A percentile compares a stretch with the other conserved stretches of the same genome.
phyloP scores from a whole-genome alignment of 1,284 basidiomycete genomes.

The Naganishia liquefaciens region DNA sequence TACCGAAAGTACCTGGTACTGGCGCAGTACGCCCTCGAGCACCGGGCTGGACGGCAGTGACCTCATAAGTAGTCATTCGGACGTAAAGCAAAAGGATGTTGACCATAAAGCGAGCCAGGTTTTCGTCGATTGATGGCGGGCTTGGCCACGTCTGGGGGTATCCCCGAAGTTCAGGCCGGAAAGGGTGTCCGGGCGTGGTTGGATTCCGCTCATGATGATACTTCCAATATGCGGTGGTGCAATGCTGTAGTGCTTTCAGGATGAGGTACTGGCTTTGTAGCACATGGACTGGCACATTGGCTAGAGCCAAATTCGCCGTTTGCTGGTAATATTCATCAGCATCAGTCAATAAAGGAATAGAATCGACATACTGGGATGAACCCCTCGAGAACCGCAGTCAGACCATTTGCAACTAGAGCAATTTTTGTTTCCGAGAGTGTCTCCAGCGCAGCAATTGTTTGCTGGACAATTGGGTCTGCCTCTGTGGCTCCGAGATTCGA shows the following conservation, averaged over 20 bases:
- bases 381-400: slow-evolving; percentile 72
- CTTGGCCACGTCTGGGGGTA: slow-evolving; percentile 61
- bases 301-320: slow-evolving; percentile 40
- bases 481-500: slow-evolving; percentile 70
- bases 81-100: slow-evolving; percentile 79
- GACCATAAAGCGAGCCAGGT: slow-evolving; percentile 80
- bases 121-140: slow-evolving; percentile 76
- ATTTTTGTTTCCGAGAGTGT: slow-evolving; percentile 72
- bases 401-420: slow-evolving; percentile 73
- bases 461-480: slow-evolving; percentile 68
- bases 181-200: slow-evolving; percentile 12
- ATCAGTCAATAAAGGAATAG: slow-evolving; percentile 21
- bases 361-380: slow-evolving; percentile 66
- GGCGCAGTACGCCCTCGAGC: slow-evolving; percentile 21
- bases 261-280: slow-evolving; percentile 88
- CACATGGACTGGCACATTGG: slow-evolving; percentile 65
- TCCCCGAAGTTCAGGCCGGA: slow-evolving; percentile 33
- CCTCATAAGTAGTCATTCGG: slow-evolving; percentile 64
- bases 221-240: slow-evolving; percentile 76
- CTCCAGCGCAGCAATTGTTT: slow-evolving; percentile 74
- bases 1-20: slow-evolving; percentile 32
- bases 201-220: slow-evolving; percentile 37
- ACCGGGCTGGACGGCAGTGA: slow-evolving; percentile 5
- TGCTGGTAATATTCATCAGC: slow-evolving; percentile 57
- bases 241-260: slow-evolving; percentile 74